phyloP scores from a whole-genome alignment of 257 asterid genomes.

The Mentha longifolia region DNA sequence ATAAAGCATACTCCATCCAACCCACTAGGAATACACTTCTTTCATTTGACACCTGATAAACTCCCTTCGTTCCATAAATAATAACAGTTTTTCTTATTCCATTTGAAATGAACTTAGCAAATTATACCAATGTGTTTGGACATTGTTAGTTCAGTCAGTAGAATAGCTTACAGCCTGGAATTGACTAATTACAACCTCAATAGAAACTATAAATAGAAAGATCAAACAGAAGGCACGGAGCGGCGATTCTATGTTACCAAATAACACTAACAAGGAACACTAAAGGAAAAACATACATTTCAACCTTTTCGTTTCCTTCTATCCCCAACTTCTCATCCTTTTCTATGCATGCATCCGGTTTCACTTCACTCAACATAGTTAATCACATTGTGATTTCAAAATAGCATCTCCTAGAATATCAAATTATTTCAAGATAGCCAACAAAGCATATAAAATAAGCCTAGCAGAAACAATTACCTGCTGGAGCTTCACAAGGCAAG shows the following conservation, averaged over 20 bases:
- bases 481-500: slow-evolving; percentile 93
- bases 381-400: background rate
- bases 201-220: background rate
- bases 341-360: slow-evolving; percentile 1
- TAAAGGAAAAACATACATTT: background rate
- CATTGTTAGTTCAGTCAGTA: background rate
- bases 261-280: background rate
- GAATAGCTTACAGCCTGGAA: slow-evolving; percentile 12
- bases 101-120: slow-evolving; percentile 11
- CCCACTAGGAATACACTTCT: background rate
- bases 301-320: background rate
- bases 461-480: slow-evolving; percentile 55
- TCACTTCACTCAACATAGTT: background rate
- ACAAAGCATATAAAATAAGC: slow-evolving; percentile 9
- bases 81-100: background rate
- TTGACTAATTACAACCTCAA: background rate
- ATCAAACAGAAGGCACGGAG: slow-evolving; percentile 2
- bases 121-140: background rate
- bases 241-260: background rate
- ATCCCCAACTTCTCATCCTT: background rate
- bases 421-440: slow-evolving; percentile 24
- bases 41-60: background rate
- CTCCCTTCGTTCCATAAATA: background rate
- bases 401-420: slow-evolving; percentile 19
- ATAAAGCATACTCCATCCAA: slow-evolving; percentile 15